A percentile compares a stretch with the other conserved stretches of the same genome.
phyloP scores from a whole-genome alignment of 371 early-diverging fungal species.

The Dinochytrium kinnereticum region DNA sequence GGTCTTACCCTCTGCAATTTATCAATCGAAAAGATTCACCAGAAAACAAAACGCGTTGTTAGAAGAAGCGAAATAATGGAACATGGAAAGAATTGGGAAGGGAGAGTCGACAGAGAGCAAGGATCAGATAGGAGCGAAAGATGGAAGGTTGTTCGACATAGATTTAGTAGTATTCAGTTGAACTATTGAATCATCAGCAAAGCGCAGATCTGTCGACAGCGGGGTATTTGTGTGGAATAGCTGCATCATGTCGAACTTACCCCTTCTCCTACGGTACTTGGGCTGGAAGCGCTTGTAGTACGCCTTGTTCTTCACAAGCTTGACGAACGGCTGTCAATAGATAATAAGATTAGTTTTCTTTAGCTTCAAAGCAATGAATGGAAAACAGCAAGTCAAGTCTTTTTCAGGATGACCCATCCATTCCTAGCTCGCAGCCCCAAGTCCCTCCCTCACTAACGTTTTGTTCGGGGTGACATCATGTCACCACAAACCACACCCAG shows the following conservation, averaged over 20 bases:
- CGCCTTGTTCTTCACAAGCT: conserved; percentile 94
- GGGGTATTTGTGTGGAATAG: neutral
- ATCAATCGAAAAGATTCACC: no score
- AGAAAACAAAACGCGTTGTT: no score
- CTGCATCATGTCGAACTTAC: conserved; percentile 59
- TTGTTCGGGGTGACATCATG: no score
- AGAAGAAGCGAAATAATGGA: neutral
- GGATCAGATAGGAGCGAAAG: conserved; percentile 93
- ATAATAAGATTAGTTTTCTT: no score
- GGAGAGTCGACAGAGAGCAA: conserved; percentile 10
- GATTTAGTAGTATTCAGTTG: conserved; percentile 62
- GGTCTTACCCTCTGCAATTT: conserved; percentile 96
- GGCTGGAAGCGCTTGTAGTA: conserved; percentile 99
- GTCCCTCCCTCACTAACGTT: no score
- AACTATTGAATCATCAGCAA: conserved; percentile 65
- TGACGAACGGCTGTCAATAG: conserved; percentile 79
- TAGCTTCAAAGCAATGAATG: no score
- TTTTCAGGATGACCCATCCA: no score
- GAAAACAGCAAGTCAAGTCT: no score
- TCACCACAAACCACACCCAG: no score
- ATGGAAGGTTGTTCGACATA: conserved; percentile 60
- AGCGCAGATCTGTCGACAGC: conserved; percentile 31
- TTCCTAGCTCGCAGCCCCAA: no score
- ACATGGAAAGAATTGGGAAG: neutral
- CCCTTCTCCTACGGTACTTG: conserved; percentile 98